Evolutionary conservation across 208 protist genomes (phyloP), one percentile per base, ranked within the genome.

Genomic region (Leishmania gerbilli): DNA sequence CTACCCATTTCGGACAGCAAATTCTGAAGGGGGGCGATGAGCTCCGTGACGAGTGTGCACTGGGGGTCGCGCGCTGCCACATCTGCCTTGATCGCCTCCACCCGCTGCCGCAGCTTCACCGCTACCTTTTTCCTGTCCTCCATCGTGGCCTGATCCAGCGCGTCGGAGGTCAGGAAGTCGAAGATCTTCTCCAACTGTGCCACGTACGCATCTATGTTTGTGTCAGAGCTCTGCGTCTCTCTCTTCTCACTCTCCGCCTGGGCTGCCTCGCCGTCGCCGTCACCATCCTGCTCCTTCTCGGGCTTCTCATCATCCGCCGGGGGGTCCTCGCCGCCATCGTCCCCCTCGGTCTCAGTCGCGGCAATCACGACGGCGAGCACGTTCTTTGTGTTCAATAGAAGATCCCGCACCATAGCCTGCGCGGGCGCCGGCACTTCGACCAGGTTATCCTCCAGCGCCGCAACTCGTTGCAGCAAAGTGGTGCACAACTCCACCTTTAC

Each of bases 1-100:
- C 40, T 77, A 42, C 81, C 77, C 76, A 87, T 87, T 55, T 65
- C 79, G 27, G 79, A 68, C 15, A 96, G 76, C 13, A 94, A 85
- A 15, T 87, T 81, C 74, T 91, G 86, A 49, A 96, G 84, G 0
- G 89, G 89, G 6, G 76, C 58, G 79, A 96, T 86, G 24, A 94
- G 82, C 68, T 94, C 89, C 1, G 42, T 84, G 42, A 92, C 64
- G 31, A 90, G 65, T 9, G 79, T 56, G 56, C 65, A 42, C 21
- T 75, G 65, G 9, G 69, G 80, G 37, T 58, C 77, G 34, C 42
- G 64, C 40, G 42, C 77, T 56, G 65, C 82, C 62, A 88, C 51
- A 55, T 62, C 76, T 34, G 53, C 64, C 42, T 88, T 86, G 51
- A 93, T 85, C 0, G 49, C 42, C 31, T 69, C n/a, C 68, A 95